These are phyloP conservation scores for Platanthera guangdongensis DNA, from an alignment of 106 monocot genomes.

Conservation along the genomic window DNA sequence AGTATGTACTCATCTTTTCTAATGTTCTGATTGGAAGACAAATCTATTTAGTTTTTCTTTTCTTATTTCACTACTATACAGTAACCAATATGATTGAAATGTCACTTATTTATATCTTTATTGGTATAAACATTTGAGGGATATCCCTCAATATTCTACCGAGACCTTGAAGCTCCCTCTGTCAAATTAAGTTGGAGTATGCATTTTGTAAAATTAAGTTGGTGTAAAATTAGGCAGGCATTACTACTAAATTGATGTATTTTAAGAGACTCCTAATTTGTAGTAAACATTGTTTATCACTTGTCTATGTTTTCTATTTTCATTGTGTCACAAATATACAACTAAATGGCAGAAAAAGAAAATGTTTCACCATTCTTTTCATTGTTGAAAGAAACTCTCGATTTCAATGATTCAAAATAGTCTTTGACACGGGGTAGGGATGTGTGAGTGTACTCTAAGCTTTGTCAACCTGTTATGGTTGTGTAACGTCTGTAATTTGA, in stretches of 20 bases:
- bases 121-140: background rate
- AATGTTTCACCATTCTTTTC: too few species aligned
- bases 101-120: background rate
- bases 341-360: too few species aligned
- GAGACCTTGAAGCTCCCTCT: background rate
- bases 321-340: too few species aligned
- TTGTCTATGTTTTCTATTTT: too few species aligned
- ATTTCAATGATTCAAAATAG: too few species aligned
- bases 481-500: too few species aligned
- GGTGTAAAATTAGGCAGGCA: background rate
- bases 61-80: background rate
- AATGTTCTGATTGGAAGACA: background rate
- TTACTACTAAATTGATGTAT: too few species aligned
- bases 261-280: background rate
- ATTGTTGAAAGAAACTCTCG: too few species aligned
- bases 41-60: background rate
- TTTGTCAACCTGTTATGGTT: too few species aligned
- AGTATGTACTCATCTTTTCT: slow-evolving; percentile 28
- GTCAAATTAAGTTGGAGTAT: background rate
- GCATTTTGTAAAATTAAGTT: background rate
- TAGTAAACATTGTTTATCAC: background rate
- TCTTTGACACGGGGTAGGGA: too few species aligned
- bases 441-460: too few species aligned
- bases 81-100: background rate
- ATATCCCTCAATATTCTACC: background rate